Evolutionary conservation across 345 rosid species (phyloP), one percentile per base, ranked within the genome.

Genomic region (Linum usitatissimum): DNA sequence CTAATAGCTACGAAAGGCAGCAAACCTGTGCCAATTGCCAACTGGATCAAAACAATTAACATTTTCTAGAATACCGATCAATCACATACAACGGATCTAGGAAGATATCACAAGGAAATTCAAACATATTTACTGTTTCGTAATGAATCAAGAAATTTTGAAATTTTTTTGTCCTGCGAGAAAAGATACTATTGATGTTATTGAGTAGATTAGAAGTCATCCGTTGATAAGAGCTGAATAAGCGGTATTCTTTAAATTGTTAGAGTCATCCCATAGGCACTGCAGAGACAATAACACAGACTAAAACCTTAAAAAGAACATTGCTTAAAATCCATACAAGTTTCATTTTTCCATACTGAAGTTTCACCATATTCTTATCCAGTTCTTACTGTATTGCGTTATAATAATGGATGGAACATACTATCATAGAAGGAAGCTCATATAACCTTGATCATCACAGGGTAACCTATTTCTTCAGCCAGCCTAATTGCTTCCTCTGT

Each of bases 401-500:
- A 45, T 45, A 13, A 30, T 34, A 6, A 57, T 31, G 14, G 48
- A 57, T 31, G 8, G 48, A 63, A 30, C 53, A 53, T 10, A 49
- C 19, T 23, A 55, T 13, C 18, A 30, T 4, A 66, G 61, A 57
- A 34, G 20, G 17, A 56, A 53, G 36, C 72, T 40, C 34, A 20
- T 23, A 45, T 70, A 73, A 90, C 99, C 96, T 93, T 93, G 79
- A 93, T 87, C 97, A 93, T 93, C 67, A 93, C 97, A 51, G 99
- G 99, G 74, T 62, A 93, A 34, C 99, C 99, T 68, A 93, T 87
- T 80, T 87, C 88, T 65, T 74, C 30, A 60, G 99, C 94, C 53
- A 93, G 88, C 84, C 70, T 80, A 59, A 87, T 8, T 68, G 78
- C 99, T 83, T 93, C 97, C 76, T 93, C 96, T 13, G 99, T 93